phyloP scores from a whole-genome alignment of 2,329 filamentous ascomycete species.

The Colletotrichum caudatum region DNA sequence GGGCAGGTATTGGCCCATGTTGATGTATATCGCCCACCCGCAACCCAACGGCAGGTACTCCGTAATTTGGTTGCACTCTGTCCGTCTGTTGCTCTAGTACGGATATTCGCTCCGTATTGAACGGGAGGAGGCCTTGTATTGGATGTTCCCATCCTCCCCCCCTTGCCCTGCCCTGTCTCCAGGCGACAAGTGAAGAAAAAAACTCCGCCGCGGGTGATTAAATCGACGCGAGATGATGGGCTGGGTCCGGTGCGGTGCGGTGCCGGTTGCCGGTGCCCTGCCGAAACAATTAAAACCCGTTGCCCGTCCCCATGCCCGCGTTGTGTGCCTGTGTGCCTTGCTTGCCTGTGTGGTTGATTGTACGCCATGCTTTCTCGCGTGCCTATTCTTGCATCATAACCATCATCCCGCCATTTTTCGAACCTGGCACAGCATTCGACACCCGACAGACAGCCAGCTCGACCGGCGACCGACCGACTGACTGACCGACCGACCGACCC shows the following conservation, averaged over 20 bases:
- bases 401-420: conserved; percentile 4
- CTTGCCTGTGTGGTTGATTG: neutral
- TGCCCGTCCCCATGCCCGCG: conserved; percentile 32
- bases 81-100: neutral
- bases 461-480: neutral
- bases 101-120: neutral
- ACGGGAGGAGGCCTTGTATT: neutral
- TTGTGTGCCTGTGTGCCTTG: neutral
- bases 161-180: conserved; percentile 17
- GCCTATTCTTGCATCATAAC: conserved; percentile 13
- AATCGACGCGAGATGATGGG: conserved; percentile 38
- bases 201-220: conserved; percentile 28
- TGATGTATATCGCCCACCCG: neutral
- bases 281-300: conserved; percentile 42
- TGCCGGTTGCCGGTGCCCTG: conserved; percentile 30
- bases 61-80: conserved; percentile 2
- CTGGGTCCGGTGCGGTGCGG: conserved; percentile 31
- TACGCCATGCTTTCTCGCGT: conserved; percentile 22
- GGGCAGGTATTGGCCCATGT: conserved; percentile 6
- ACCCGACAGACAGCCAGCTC: conserved; percentile 11
- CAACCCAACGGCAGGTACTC: neutral
- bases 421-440: conserved; percentile 12
- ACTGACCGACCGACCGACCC: neutral
- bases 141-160: neutral
- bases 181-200: conserved; percentile 16